Conservation (phyloP, 2,329 filamentous ascomycete species). For the Colletotrichum simmondsii region DNA sequence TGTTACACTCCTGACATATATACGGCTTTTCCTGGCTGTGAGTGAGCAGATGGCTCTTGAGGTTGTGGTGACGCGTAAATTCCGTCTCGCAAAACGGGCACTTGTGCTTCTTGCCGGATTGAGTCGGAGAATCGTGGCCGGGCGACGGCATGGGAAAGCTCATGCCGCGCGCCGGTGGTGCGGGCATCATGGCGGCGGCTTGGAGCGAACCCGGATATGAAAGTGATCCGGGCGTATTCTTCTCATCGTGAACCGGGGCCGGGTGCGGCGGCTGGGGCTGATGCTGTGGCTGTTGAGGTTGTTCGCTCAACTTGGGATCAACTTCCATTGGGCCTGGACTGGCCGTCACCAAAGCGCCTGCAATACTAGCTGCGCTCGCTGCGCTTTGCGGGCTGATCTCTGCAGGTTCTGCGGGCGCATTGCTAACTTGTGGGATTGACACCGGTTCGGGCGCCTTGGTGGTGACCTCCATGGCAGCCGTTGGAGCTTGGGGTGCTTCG, state of each 20-base stretch:
- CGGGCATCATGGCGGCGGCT: slow-evolving; percentile 52
- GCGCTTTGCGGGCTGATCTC: slow-evolving; percentile 58
- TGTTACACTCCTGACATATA: slow-evolving; percentile 90
- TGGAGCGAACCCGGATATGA: slow-evolving; percentile 66
- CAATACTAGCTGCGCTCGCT: slow-evolving; percentile 51
- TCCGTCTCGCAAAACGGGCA: slow-evolving; percentile 97
- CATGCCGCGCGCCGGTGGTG: slow-evolving; percentile 62
- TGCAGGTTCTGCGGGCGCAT: slow-evolving; percentile 49
- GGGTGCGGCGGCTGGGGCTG: slow-evolving; percentile 47
- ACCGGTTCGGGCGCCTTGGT: slow-evolving; percentile 43
- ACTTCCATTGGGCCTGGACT: slow-evolving; percentile 67
- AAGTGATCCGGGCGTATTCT: slow-evolving; percentile 59
- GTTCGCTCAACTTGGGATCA: slow-evolving; percentile 53
- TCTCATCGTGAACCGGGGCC: slow-evolving; percentile 62
- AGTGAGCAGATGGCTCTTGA: slow-evolving; percentile 96
- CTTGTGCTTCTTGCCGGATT: slow-evolving; percentile 84
- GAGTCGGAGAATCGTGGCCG: slow-evolving; percentile 63
- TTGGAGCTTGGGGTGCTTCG: slow-evolving; percentile 61
- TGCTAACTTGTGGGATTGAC: slow-evolving; percentile 43
- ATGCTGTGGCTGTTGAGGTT: slow-evolving; percentile 56
- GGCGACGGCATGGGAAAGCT: slow-evolving; percentile 66
- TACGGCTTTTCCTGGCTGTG: slow-evolving; percentile 99
- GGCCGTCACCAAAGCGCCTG: slow-evolving; percentile 56
- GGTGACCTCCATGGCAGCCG: slow-evolving; percentile 55
- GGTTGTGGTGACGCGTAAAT: slow-evolving; percentile 96